Base-by-base conservation (phyloP, 1,284 basidiomycete genomes). In the Melanopsichium pennsylvanicum region DNA sequence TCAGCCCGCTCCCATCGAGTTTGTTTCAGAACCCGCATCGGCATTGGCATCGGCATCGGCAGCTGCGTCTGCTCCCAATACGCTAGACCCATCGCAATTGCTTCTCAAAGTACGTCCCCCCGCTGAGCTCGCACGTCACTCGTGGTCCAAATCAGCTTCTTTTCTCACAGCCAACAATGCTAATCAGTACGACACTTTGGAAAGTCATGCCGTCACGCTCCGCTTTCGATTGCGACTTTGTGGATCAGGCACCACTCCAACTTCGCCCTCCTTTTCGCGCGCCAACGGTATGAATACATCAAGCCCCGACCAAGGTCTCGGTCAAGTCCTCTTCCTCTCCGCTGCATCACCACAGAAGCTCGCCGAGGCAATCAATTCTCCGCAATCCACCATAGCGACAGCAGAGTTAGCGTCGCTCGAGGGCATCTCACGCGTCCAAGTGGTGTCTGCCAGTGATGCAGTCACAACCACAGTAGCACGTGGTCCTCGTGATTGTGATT, bases 401-500 rank as follows among this genome's bases (percentile, higher is more conserved):
- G 19, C 45, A 5, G 57, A 63, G 32, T 44, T 60, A 13, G 70
- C 70, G 8, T 40, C 54, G 13, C 46, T 72, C 16, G 64, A 72
- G 36, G 70, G 70, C 21, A 60, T 72, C 31, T 45, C 44, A 23
- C 54, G 64, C n/a, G 46, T 68, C 2, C 42, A 64, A 15, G 44
- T 72, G 18, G 42, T 40, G 2, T 39, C 64, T 13, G 19, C 50
- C 22, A 25, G 15, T 26, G 10, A 32, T 21, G 4, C 29, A 13
- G n/a, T 21, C 12, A 42, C 44, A 12, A 12, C 57, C 9, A 27
- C 39, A 12, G 57, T 52, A n/a, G 22, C 31, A 3, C 37, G 66
- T 23, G 70, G 57, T 9, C 34, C 61, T 13, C 33, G 54, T 19
- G 70, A 72, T n/a, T 56, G 54, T 38, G 67, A 70, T 27, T 72